These are phyloP conservation scores for Lichtheimia hyalospora DNA, from an alignment of 371 early-diverging fungal genomes.

Conservation along the genomic window DNA sequence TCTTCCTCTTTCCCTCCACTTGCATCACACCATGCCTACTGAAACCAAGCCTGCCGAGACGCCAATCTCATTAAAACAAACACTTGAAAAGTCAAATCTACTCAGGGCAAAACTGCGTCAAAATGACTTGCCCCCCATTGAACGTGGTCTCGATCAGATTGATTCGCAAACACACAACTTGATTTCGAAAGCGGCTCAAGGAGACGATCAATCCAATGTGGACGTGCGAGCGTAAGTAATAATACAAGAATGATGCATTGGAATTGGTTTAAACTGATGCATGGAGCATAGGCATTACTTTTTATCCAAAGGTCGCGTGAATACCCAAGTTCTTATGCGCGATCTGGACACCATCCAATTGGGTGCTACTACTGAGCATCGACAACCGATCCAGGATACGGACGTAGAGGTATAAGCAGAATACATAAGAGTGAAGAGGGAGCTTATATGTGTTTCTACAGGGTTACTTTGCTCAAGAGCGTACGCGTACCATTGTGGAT, in stretches of 20 bases:
- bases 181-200: constrained; percentile 16
- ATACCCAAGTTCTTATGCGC: constrained; percentile 40
- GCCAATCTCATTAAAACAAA: constrained; percentile 30
- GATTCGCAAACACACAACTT: constrained; percentile 34
- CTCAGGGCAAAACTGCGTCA: constrained; percentile 28
- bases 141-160: constrained; percentile 44
- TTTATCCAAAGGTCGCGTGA: constrained; percentile 44
- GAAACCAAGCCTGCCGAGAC: neutral
- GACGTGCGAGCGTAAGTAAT: constrained; percentile 38
- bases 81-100: constrained; percentile 37
- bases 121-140: constrained; percentile 34
- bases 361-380: constrained; percentile 30
- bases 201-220: constrained; percentile 16
- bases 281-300: constrained; percentile 35
- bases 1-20: neutral
- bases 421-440: neutral
- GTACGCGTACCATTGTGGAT: constrained; percentile 27
- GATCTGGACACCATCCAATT: constrained; percentile 46
- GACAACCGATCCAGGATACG: constrained; percentile 47
- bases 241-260: neutral
- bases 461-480: constrained; percentile 30
- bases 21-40: neutral
- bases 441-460: neutral
- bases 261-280: neutral
- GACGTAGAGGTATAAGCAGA: constrained; percentile 30